phyloP scores from a whole-genome alignment of 2,329 filamentous ascomycete genomes.

The Biscogniauxia sp. region DNA sequence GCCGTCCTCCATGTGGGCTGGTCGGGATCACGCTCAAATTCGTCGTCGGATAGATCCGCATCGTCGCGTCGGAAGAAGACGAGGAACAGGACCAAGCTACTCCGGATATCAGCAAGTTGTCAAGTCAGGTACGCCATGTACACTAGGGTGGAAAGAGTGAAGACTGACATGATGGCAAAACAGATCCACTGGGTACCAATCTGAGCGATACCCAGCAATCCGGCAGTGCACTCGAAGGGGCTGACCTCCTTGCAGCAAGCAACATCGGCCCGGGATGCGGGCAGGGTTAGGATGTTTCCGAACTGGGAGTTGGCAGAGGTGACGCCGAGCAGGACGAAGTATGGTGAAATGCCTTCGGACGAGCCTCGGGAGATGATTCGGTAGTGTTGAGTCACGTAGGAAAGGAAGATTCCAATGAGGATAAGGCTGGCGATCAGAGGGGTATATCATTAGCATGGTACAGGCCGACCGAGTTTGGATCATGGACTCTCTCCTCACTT shows the following conservation, averaged over 20 bases:
- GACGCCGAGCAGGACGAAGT: conserved; percentile 90
- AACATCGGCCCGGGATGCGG: conserved; percentile 79
- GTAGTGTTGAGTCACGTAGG: conserved; percentile 91
- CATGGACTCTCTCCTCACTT: conserved; percentile 21
- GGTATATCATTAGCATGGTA: conserved; percentile 19
- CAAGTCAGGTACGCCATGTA: neutral
- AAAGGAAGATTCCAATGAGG: conserved; percentile 82
- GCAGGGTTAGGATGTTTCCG: conserved; percentile 86
- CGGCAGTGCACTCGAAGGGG: conserved; percentile 78
- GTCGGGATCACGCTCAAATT: conserved; percentile 41
- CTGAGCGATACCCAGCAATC: conserved; percentile 84
- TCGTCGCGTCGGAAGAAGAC: conserved; percentile 79
- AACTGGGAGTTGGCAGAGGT: conserved; percentile 87
- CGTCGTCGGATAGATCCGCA: conserved; percentile 47
- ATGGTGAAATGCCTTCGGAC: conserved; percentile 92
- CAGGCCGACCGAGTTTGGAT: neutral
- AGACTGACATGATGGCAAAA: conserved; percentile 81
- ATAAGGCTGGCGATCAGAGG: conserved; percentile 56
- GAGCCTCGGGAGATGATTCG: conserved; percentile 84
- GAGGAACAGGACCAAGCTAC: conserved; percentile 86
- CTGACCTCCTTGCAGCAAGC: conserved; percentile 82
- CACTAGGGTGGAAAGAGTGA: conserved; percentile 32
- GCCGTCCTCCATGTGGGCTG: conserved; percentile 75
- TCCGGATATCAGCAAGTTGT: conserved; percentile 19
- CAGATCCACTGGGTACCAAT: conserved; percentile 90